phyloP scores from a whole-genome alignment of 202 grass and related monocot genomes.

The Alloteropsis angusta region DNA sequence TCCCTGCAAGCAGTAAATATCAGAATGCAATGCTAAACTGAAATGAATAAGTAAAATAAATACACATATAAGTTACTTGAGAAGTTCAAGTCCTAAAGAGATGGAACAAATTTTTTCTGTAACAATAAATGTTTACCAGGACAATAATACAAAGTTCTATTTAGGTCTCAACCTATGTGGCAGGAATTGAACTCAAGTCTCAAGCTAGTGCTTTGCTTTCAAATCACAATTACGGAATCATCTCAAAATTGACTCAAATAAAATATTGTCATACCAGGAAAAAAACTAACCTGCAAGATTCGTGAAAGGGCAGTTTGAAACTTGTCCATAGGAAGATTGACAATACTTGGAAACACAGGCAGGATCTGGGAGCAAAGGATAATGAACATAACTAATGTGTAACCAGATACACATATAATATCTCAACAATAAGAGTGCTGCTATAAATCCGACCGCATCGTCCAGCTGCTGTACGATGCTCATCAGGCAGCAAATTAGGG shows the following conservation, averaged over 20 bases:
- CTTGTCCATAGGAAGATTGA: constrained; percentile 77
- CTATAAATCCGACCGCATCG: not conserved
- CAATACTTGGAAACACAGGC: constrained; percentile 58
- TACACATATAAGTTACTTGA: constrained; percentile 2
- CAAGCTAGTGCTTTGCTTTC: constrained; percentile 7
- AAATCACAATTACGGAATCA: constrained; percentile 1
- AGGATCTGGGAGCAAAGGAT: constrained; percentile 49
- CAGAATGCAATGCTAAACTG: not conserved
- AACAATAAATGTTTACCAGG: not conserved
- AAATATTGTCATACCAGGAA: not conserved
- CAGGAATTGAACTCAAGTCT: not conserved
- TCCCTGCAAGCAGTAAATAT: constrained; percentile 38
- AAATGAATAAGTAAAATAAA: constrained; percentile 23
- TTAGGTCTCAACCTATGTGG: not conserved
- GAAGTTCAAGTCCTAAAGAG: constrained; percentile 4
- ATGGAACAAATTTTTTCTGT: not conserved
- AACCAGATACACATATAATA: constrained; percentile 11
- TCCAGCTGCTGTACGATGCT: not conserved
- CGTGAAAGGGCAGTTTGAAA: constrained; percentile 66
- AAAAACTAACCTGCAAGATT: constrained; percentile 70
- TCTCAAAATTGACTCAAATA: not conserved
- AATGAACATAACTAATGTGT: constrained; percentile 23
- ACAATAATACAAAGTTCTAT: constrained; percentile 13
- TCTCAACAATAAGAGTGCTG: not conserved
- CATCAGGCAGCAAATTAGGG: not conserved